Evolutionary conservation across 805 yeast genomes (phyloP).

Genomic region (Kodamaea neixiangensis): DNA sequence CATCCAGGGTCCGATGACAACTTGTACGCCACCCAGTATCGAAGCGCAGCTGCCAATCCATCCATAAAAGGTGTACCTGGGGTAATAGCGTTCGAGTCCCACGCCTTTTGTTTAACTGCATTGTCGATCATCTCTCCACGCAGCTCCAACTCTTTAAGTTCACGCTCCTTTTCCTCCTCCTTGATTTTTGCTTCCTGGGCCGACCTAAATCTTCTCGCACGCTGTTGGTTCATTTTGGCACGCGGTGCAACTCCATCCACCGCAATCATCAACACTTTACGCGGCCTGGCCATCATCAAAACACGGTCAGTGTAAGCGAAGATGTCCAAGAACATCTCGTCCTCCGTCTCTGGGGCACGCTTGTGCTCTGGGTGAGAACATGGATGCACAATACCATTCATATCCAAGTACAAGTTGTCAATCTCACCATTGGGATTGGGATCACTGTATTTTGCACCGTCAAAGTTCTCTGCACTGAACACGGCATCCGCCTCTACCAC

Average conservation of each 20-base stretch:
- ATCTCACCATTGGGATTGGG: slow-evolving; percentile 95
- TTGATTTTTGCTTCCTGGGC: slow-evolving; percentile 88
- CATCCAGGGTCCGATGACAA: slow-evolving; percentile 89
- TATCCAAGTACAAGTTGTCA: slow-evolving; percentile 90
- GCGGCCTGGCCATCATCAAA: slow-evolving; percentile 89
- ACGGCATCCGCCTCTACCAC: slow-evolving; percentile 74
- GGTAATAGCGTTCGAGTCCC: slow-evolving; percentile 97
- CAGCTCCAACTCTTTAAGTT: slow-evolving; percentile 56
- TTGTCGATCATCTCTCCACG: slow-evolving; percentile 78
- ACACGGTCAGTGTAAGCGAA: slow-evolving; percentile 93
- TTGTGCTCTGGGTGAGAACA: slow-evolving; percentile 97
- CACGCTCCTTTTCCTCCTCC: slow-evolving; percentile 66
- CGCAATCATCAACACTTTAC: slow-evolving; percentile 90
- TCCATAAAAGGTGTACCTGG: slow-evolving; percentile 99
- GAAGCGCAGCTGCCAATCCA: slow-evolving; percentile 72
- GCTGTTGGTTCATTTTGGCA: slow-evolving; percentile 96
- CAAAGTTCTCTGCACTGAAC: slow-evolving; percentile 52
- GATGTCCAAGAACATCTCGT: slow-evolving; percentile 93
- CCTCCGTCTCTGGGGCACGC: slow-evolving; percentile 95
- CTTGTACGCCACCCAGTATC: slow-evolving; percentile 93
- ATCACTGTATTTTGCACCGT: slow-evolving; percentile 65
- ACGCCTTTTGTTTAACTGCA: slow-evolving; percentile 71
- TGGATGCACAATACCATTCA: slow-evolving; percentile 99
- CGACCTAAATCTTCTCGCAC: slow-evolving; percentile 89
- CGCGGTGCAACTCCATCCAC: slow-evolving; percentile 99